Evolutionary conservation across 2,329 filamentous ascomycete genomes (phyloP).

Genomic region (Dendryphion nanum): DNA sequence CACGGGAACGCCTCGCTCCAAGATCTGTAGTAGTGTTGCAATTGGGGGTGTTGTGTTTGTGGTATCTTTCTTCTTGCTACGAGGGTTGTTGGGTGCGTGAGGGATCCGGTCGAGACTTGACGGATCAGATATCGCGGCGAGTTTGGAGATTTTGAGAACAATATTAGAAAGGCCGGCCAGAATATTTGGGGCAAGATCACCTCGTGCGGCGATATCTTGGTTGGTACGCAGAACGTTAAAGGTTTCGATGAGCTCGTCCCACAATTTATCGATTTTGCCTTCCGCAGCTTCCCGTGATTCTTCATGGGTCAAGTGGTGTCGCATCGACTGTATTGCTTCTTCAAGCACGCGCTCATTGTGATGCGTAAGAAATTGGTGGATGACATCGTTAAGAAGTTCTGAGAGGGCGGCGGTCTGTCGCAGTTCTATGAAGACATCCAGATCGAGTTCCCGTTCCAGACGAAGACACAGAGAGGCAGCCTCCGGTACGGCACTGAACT

Average conservation of each 20-base stretch:
- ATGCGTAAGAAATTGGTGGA: conserved; percentile 91
- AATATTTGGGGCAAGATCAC: conserved; percentile 63
- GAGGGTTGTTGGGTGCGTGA: conserved; percentile 42
- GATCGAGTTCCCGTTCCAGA: conserved; percentile 80
- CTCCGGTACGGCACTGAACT: conserved; percentile 85
- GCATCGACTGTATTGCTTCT: conserved; percentile 77
- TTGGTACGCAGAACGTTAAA: conserved; percentile 68
- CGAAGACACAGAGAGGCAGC: conserved; percentile 84
- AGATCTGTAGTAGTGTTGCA: conserved; percentile 68
- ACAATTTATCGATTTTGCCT: conserved; percentile 74
- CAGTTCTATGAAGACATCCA: conserved; percentile 84
- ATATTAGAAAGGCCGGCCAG: conserved; percentile 72
- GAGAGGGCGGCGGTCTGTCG: conserved; percentile 83
- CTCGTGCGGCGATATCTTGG: conserved; percentile 69
- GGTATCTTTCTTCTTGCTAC: conserved; percentile 22
- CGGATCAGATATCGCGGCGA: conserved; percentile 75
- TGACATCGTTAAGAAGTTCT: conserved; percentile 83
- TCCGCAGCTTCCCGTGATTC: conserved; percentile 86
- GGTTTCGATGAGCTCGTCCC: conserved; percentile 78
- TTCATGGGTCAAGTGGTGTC: conserved; percentile 82
- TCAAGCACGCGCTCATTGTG: conserved; percentile 80
- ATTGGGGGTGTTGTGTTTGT: conserved; percentile 50
- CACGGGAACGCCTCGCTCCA: conserved; percentile 69
- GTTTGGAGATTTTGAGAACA: conserved; percentile 75
- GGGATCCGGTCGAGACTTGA: conserved; percentile 65